Evolutionary conservation across 768 basidiomycete genomes (phyloP), one percentile per base, ranked within the genome.

Genomic region (Nidula microcarpa): DNA sequence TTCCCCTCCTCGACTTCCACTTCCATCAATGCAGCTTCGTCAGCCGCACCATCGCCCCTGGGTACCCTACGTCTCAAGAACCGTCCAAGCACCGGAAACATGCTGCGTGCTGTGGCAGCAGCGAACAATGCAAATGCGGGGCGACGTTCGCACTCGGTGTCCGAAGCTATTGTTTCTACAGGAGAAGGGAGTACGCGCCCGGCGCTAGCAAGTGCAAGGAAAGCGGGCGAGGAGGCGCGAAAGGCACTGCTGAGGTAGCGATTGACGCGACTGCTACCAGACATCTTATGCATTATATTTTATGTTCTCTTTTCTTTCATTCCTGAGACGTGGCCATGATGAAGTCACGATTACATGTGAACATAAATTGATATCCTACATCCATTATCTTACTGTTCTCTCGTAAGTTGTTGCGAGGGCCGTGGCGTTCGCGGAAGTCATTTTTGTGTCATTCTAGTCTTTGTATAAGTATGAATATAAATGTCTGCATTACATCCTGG

Each of bases 61-160:
- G 51, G 16, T 8, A 17, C 51, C 11, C 13, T 45, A 8, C 10
- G 33, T 36, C 49, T 53, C n/a, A 73, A 69, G 62, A 81, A 78
- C 59, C 65, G 81, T 46, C 68, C 71, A 33, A 84, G 81, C 58
- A 74, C 69, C 18, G 83, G 81, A 0, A 76, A 82, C 47, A 59
- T 80, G 23, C 63, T 89, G 51, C 69, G 87, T 14, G 83, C 77
- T 2, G 76, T 86, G 11, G 87, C 87, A 4, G 81, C 80, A 17
- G 79, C 78, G 2, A 86, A 80, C 58, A 74, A 72, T 17, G 78
- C 72, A 0, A 41, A 41, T 11, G 13, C 3, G 39, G 68, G 68
- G 1, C 62, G 65, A 37, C 60, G 72, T 17, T 58, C 61, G 32
- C n/a, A 41, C 34, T 35, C 16, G 13, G 23, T 52, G 9, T 44